Base-by-base conservation (phyloP, 2,329 filamentous ascomycete species). In the Sporothrix dimorphospora region DNA sequence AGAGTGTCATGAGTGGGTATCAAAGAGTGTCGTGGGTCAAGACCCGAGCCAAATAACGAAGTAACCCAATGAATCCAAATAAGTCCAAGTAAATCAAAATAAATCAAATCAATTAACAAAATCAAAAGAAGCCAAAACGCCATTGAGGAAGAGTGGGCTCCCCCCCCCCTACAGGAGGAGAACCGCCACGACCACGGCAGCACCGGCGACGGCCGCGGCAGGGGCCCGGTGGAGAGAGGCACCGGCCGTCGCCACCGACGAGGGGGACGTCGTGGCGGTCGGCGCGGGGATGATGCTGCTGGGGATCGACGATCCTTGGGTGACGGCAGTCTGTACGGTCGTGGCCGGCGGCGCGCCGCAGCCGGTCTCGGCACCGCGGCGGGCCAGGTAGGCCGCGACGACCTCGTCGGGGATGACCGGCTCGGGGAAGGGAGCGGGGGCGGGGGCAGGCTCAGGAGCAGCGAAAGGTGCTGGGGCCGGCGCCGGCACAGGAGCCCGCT, bases 231-330 rank as follows among this genome's bases (percentile, higher is more conserved):
- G 68, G 38, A 66, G 47, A 3, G 47, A 57, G 0, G 73, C 73
- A n/a, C 72, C 74, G 2, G 74, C 72, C 3, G 74, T 71, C 12
- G 57, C 45, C 12, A 67, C 74, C 0, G 72, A 27, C n/a, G 72
- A n/a, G 2, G 73, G 72, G 19, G 69, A 21, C 16, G 63, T 21
- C 0, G 72, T 49, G 51, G 69, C 47, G 11, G 68, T 71, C 51
- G 14, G 27, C 2, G 70, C 14, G 16, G 63, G 7, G 21, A 47
- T 49, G n/a, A 21, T 27, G 65, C 38, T 51, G 34, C 11, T 27
- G 27, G 65, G 19, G 19, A 53, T 59, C 24, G 72, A 51, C 51
- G 74, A 74, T 5, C 38, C 55, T 19, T 38, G 42, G 19, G 30
- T 34, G 30, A 34, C 30, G 30, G 61, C 40, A 8, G 27, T 24